These are phyloP conservation scores for Apiospora kogelbergensis DNA, from an alignment of 2,329 filamentous ascomycete genomes.

Conservation along the genomic window DNA sequence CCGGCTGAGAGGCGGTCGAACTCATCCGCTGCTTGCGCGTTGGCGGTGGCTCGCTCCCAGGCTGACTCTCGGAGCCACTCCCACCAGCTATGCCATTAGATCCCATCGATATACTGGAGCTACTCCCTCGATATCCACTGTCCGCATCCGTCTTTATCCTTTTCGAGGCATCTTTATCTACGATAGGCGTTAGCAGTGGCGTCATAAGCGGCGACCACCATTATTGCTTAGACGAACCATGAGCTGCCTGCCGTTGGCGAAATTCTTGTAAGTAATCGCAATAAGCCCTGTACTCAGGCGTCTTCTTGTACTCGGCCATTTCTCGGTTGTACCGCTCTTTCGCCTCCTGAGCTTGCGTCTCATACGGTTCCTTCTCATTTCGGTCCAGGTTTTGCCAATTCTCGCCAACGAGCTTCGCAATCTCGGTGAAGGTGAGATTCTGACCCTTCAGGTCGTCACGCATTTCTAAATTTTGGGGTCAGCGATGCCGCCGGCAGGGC, in stretches of 20 bases:
- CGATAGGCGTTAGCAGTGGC: constrained; percentile 10
- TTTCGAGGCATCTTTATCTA: constrained; percentile 51
- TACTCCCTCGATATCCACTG: constrained; percentile 35
- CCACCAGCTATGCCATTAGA: constrained; percentile 38
- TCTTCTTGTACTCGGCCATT: constrained; percentile 76
- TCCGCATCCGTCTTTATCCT: constrained; percentile 46
- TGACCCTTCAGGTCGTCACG: constrained; percentile 75
- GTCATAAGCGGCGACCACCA: background rate
- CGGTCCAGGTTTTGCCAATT: constrained; percentile 74
- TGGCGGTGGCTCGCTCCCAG: constrained; percentile 48
- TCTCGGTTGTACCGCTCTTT: constrained; percentile 79
- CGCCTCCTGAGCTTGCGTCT: constrained; percentile 68
- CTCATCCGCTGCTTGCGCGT: constrained; percentile 46
- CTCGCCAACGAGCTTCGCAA: constrained; percentile 79
- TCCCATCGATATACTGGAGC: constrained; percentile 41
- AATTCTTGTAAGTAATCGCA: constrained; percentile 74
- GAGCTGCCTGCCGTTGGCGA: constrained; percentile 67
- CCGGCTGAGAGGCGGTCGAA: constrained; percentile 46
- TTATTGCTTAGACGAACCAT: constrained; percentile 28
- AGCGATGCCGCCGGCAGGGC: background rate
- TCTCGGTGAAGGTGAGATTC: constrained; percentile 78
- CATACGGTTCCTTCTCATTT: constrained; percentile 69
- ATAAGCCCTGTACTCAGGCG: constrained; percentile 66
- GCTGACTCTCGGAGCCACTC: constrained; percentile 48
- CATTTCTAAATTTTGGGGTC: constrained; percentile 56